phyloP scores from a whole-genome alignment of 2,329 filamentous ascomycete species.

The Berkeleyomyces rouxiae region DNA sequence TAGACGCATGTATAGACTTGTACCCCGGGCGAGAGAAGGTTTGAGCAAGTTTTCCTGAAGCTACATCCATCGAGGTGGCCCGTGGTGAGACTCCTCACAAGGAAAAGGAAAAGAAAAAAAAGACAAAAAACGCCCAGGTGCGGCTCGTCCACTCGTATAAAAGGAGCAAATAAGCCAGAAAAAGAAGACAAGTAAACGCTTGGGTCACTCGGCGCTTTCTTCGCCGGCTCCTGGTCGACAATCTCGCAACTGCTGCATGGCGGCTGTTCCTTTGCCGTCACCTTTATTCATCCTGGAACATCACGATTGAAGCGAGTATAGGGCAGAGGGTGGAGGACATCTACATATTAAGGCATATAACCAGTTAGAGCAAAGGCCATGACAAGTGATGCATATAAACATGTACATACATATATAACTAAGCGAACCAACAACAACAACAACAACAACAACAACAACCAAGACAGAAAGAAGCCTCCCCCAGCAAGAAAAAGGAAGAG shows the following conservation, averaged over 20 bases:
- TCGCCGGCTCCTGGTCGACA: neutral
- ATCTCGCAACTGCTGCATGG: neutral
- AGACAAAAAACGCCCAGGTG: neutral
- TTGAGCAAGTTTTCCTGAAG: conserved; percentile 17
- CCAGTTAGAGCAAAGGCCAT: too few relatives aligned
- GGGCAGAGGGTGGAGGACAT: too few relatives aligned
- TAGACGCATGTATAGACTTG: neutral
- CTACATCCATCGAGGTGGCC: neutral
- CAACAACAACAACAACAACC: neutral
- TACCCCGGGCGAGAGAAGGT: conserved; percentile 13
- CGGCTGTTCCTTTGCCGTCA: neutral
- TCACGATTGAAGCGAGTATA: neutral
- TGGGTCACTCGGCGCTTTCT: neutral
- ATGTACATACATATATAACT: neutral
- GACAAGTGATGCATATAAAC: neutral
- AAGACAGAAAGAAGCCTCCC: neutral
- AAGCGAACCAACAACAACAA: neutral
- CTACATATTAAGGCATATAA: too few relatives aligned
- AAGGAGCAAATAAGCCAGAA: neutral
- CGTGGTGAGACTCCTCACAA: neutral
- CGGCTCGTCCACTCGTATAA: neutral
- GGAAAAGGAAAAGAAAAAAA: neutral
- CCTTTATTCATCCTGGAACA: conserved; percentile 1
- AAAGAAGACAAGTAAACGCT: neutral
- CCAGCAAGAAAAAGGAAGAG: neutral